These are phyloP conservation scores for Euryodendron excelsum DNA, from an alignment of 148 eudicot genomes.

Conservation along the genomic window DNA sequence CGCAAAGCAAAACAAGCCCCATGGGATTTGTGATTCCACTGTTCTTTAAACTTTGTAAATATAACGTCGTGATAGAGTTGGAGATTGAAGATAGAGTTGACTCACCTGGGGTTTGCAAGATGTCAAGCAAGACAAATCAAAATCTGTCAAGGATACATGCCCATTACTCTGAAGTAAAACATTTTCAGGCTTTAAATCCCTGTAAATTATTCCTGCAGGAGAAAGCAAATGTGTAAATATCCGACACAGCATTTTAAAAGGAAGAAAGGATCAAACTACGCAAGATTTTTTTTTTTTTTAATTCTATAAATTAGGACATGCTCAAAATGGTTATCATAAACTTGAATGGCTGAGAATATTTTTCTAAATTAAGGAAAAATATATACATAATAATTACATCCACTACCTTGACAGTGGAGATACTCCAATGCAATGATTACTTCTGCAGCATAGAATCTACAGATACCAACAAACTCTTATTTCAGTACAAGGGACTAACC, in stretches of 20 bases:
- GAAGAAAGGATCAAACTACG: not conserved
- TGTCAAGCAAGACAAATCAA: constrained; percentile 93
- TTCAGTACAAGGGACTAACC: not conserved
- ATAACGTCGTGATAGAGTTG: not conserved
- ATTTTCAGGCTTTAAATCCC: constrained; percentile 96
- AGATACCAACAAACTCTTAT: constrained; percentile 12
- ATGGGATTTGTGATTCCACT: not conserved
- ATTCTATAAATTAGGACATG: not conserved
- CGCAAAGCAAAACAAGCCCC: constrained; percentile 4
- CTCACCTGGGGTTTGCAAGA: constrained; percentile 92
- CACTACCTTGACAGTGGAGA: constrained; percentile 95
- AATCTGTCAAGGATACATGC: constrained; percentile 84
- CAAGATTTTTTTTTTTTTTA: not conserved
- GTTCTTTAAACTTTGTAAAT: not conserved
- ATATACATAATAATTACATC: not conserved
- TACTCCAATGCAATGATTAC: constrained; percentile 88
- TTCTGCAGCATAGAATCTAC: constrained; percentile 92
- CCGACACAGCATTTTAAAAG: not conserved
- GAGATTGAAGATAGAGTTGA: not conserved
- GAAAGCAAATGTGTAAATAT: not conserved
- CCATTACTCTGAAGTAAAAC: constrained; percentile 71
- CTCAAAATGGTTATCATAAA: not conserved
- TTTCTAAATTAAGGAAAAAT: not conserved
- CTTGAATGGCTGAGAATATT: not conserved
- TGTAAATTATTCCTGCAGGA: constrained; percentile 71